Conservation (phyloP, 495 filamentous ascomycete species). For the Neurospora sp. region DNA sequence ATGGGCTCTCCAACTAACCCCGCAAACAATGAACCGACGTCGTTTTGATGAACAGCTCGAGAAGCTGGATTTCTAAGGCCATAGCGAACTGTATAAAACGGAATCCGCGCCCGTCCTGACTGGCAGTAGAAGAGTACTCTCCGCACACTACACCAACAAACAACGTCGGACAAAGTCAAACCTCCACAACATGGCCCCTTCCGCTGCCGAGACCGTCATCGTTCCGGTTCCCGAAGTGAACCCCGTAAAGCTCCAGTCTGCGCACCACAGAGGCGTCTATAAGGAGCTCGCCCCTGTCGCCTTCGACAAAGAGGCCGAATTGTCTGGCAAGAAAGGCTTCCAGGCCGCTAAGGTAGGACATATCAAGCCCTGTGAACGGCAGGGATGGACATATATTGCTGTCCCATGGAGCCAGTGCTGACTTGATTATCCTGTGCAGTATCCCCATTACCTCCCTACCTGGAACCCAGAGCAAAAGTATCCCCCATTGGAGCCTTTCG, state of each 20-base stretch:
- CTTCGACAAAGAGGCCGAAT: conserved; percentile 40
- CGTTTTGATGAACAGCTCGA: neutral
- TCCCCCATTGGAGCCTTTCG: conserved; percentile 55
- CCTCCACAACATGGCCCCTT: conserved; percentile 16
- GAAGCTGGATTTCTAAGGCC: neutral
- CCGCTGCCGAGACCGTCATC: conserved; percentile 25
- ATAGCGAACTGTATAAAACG: neutral
- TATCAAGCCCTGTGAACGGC: neutral
- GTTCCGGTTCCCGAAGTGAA: conserved; percentile 16
- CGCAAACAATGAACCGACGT: neutral
- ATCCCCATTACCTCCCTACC: conserved; percentile 66
- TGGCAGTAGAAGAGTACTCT: neutral
- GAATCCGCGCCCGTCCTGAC: neutral
- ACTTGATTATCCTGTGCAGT: conserved; percentile 38
- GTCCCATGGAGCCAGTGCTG: conserved; percentile 1
- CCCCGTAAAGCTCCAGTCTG: conserved; percentile 25
- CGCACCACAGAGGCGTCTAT: conserved; percentile 42
- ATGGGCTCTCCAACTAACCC: conserved; percentile 6
- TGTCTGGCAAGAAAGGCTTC: conserved; percentile 32
- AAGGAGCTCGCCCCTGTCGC: conserved; percentile 49
- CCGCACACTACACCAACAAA: neutral
- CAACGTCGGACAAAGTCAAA: neutral
- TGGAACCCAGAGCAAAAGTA: conserved; percentile 56
- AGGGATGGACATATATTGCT: neutral
- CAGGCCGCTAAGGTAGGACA: conserved; percentile 31